A percentile compares a stretch with the other conserved stretches of the same genome.
Conservation (phyloP, 2,329 filamentous ascomycete species). For the Pleurostoma richardsiae region DNA sequence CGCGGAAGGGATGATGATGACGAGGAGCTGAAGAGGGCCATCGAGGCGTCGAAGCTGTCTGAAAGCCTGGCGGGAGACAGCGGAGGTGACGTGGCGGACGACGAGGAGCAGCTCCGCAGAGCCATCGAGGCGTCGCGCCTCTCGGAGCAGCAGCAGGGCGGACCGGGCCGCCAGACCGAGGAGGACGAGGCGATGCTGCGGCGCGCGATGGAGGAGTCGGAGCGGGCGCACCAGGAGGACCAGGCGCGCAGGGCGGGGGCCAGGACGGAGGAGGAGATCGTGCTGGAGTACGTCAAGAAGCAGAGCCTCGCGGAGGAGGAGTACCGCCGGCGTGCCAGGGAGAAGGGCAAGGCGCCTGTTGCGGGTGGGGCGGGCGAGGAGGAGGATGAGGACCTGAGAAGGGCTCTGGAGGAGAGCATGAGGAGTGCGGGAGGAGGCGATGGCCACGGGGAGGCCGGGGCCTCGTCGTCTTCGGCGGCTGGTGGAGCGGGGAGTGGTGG, state of each 20-base stretch:
- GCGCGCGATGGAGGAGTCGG: constrained; percentile 41
- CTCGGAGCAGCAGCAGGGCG: constrained; percentile 11
- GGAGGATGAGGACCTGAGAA: constrained; percentile 50
- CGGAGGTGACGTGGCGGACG: constrained; percentile 3
- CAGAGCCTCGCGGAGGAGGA: constrained; percentile 69
- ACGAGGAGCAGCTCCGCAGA: constrained; percentile 29
- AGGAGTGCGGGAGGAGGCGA: constrained; percentile 12
- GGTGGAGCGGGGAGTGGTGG: no score
- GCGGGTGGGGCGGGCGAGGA: constrained; percentile 24
- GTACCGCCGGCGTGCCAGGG: constrained; percentile 24
- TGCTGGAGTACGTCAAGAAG: constrained; percentile 72
- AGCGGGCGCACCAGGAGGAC: constrained; percentile 36
- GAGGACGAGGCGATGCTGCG: constrained; percentile 39
- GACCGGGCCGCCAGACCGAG: constrained; percentile 16
- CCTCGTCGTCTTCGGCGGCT: no score
- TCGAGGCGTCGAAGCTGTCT: constrained; percentile 19
- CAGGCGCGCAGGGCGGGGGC: constrained; percentile 26
- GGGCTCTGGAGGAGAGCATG: constrained; percentile 52
- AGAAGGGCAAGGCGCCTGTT: constrained; percentile 24
- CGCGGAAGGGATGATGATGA: constrained; percentile 20
- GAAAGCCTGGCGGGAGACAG: constrained; percentile 8
- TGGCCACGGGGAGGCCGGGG: no score
- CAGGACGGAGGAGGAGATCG: constrained; percentile 63
- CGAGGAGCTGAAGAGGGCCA: constrained; percentile 31
- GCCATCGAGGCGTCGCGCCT: constrained; percentile 34